Evolutionary conservation across 2,329 filamentous ascomycete species (phyloP).

Genomic region (Fusarium hainanense): DNA sequence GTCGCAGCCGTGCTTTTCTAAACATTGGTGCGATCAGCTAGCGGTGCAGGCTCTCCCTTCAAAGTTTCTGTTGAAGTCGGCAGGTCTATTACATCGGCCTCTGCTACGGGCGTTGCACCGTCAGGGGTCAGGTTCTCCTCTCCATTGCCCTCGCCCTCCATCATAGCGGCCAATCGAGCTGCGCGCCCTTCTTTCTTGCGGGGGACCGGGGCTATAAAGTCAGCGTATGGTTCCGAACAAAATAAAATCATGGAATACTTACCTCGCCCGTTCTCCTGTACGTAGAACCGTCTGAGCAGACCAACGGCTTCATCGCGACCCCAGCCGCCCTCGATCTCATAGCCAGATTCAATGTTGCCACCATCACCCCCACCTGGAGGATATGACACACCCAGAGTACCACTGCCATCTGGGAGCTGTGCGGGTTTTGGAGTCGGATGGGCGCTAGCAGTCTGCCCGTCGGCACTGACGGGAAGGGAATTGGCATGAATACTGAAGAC

Average conservation of each 20-base stretch:
- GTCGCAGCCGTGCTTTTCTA: conserved; percentile 10
- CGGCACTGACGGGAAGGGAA: conserved; percentile 56
- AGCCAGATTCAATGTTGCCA: conserved; percentile 79
- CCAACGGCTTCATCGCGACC: conserved; percentile 94
- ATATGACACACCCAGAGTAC: conserved; percentile 52
- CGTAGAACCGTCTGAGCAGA: conserved; percentile 91
- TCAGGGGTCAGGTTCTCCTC: conserved; percentile 17
- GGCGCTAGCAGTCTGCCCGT: conserved; percentile 55
- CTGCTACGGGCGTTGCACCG: conserved; percentile 1
- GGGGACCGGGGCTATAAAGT: conserved; percentile 59
- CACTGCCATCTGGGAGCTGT: conserved; percentile 53
- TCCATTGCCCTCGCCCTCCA: conserved; percentile 58
- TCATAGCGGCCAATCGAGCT: conserved; percentile 64
- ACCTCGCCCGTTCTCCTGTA: conserved; percentile 97
- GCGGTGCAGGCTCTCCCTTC: conserved; percentile 15
- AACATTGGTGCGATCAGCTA: conserved; percentile 24
- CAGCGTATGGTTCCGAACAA: not conserved
- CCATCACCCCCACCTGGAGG: conserved; percentile 63
- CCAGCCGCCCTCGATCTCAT: conserved; percentile 86
- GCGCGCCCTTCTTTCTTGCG: conserved; percentile 67
- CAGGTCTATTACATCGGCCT: conserved; percentile 20
- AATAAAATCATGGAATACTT: conserved; percentile 38
- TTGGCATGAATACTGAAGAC: conserved; percentile 86
- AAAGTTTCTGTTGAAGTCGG: conserved; percentile 25
- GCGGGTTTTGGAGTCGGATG: conserved; percentile 52